Conservation (phyloP, 2,329 filamentous ascomycete species). For the Lizonia empirigonia region DNA sequence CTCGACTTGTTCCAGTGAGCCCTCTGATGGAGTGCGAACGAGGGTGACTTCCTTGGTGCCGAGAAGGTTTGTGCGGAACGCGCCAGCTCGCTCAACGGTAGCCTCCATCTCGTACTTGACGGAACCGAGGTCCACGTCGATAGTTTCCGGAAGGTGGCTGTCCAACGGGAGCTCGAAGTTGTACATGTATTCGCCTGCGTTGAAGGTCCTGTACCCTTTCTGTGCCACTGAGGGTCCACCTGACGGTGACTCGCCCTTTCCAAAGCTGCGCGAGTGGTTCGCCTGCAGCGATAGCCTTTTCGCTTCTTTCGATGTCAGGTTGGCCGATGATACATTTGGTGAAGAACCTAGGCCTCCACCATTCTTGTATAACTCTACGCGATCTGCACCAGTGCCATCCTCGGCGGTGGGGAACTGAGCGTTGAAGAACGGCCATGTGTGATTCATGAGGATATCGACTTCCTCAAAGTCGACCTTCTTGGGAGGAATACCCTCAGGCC, state of each 20-base stretch:
- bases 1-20: conserved; percentile 87
- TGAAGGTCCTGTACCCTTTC: conserved; percentile 86
- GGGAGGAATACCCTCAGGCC: conserved; percentile 94
- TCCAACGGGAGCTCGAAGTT: conserved; percentile 86
- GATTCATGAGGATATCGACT: conserved; percentile 82
- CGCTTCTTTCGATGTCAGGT: conserved; percentile 56
- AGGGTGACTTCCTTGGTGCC: conserved; percentile 82
- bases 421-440: conserved; percentile 93
- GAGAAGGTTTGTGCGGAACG: conserved; percentile 86
- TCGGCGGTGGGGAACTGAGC: conserved; percentile 67
- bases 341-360: conserved; percentile 51
- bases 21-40: conserved; percentile 83
- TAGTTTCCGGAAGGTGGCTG: conserved; percentile 79
- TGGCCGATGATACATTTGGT: conserved; percentile 53
- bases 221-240: conserved; percentile 65
- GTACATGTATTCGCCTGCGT: conserved; percentile 73
- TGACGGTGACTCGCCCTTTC: conserved; percentile 71
- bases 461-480: conserved; percentile 83
- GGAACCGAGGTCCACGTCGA: conserved; percentile 81
- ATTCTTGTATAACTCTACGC: conserved; percentile 61
- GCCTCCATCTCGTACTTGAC: conserved; percentile 90
- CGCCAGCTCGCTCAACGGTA: conserved; percentile 81
- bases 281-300: conserved; percentile 78
- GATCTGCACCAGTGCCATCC: conserved; percentile 66
- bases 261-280: conserved; percentile 83